Conservation (phyloP, 345 rosid genomes). For the Hevea brasiliensis region DNA sequence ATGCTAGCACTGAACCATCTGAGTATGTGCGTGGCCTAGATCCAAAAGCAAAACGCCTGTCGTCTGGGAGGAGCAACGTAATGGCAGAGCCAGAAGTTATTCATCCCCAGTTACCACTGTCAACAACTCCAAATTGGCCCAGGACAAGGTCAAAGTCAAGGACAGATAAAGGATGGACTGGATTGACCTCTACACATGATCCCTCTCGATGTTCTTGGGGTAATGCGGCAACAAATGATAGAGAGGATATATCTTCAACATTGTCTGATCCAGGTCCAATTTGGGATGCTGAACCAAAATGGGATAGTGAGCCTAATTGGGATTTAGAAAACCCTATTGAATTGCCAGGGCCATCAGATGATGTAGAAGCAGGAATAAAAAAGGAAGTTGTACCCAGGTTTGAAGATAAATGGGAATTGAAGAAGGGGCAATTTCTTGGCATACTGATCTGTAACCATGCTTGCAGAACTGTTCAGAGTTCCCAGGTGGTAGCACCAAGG, state of each 20-base stretch:
- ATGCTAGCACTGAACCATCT: conserved; percentile 87
- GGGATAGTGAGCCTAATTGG: conserved; percentile 87
- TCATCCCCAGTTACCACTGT: conserved; percentile 75
- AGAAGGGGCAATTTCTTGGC: conserved; percentile 87
- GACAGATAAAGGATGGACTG: conserved; percentile 87
- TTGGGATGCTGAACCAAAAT: conserved; percentile 96
- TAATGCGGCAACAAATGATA: conserved; percentile 67
- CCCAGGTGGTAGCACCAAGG: conserved; percentile 93
- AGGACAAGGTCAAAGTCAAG: conserved; percentile 94
- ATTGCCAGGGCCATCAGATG: conserved; percentile 81
- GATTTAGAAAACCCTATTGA: conserved; percentile 78
- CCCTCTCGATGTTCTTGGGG: conserved; percentile 81
- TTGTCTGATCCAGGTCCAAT: conserved; percentile 98
- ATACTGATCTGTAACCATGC: conserved; percentile 96
- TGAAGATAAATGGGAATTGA: conserved; percentile 72
- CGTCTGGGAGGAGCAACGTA: conserved; percentile 72
- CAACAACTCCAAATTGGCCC: conserved; percentile 92
- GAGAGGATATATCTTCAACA: conserved; percentile 94
- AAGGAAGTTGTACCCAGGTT: conserved; percentile 52
- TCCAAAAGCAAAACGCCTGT: conserved; percentile 81
- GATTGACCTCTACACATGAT: conserved; percentile 67
- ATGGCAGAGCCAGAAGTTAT: conserved; percentile 83
- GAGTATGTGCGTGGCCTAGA: conserved; percentile 93
- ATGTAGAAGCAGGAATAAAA: conserved; percentile 58
- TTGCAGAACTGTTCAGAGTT: conserved; percentile 91